Evolutionary conservation across 192 early-diverging fungal species (phyloP), one percentile per base, ranked within the genome.

Genomic region (Rhizophagus clarus): DNA sequence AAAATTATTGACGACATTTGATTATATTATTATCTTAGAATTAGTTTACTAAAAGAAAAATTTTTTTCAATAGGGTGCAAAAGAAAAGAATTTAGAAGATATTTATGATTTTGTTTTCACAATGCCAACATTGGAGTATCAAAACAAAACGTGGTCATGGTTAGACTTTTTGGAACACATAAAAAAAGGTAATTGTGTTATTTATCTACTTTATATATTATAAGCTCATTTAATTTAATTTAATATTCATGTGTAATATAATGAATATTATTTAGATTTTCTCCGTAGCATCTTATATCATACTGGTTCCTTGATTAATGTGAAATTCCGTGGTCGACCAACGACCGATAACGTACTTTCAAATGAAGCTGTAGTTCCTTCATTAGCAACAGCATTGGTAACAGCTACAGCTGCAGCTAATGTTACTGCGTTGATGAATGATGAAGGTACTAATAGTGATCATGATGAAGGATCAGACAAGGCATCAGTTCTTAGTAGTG

Each of bases 111-210:
- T 95, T 84, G 88, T 89, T 8, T 94, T 96, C 79, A 80, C 80
- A 29, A 86, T 94, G 80, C 94, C 93, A 20, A 93, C 91, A 9
- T 79, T 96, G 14, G 94, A 94, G 81, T 96, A 94, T 80, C 88
- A 90, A 34, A 95, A 94, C 81, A 92, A 90, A 80, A 95, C 93
- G 0, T 96, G 94, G 94, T 88, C 91, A 10, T 95, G 92, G 91
- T 85, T 89, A 49, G 93, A 95, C 61, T 83, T 95, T 47, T 81
- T 92, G 66, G 87, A 87, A 26, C 85, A 90, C 15, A 82, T 95
- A 10, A 94, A 93, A 77, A 90, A 85, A 88, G 93, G 93, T 93
- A 84, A 67, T 45, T 45, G 11, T 14, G 17, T 40, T 17, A 4
- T 17, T 5, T 28, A n/a, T 14, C 42, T 28, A 37, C 4, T 2